Evolutionary conservation across 1,139 yeast species (phyloP).

Genomic region (Debaryomyces singareniensis): DNA sequence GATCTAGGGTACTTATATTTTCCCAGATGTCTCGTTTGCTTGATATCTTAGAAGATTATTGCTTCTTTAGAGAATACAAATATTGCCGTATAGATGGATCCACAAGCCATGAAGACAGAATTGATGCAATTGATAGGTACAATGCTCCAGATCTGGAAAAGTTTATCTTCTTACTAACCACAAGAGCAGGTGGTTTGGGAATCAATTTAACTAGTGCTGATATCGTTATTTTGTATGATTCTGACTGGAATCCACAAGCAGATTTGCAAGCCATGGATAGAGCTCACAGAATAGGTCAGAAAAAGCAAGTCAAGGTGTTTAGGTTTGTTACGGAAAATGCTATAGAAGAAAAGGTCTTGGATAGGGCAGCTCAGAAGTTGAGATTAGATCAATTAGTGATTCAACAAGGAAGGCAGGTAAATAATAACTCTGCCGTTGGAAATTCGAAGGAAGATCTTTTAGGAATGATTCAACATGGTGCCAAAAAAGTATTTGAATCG

Average conservation of each 20-base stretch:
- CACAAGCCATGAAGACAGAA: slow-evolving; percentile 90
- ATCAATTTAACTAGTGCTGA: slow-evolving; percentile 92
- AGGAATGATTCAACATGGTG: slow-evolving; percentile 97
- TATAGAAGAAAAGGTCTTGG: slow-evolving; percentile 91
- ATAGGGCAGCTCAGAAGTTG: slow-evolving; percentile 91
- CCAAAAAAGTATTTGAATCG: slow-evolving; percentile 72
- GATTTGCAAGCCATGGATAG: slow-evolving; percentile 99
- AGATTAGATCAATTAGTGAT: slow-evolving; percentile 91
- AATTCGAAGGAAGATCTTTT: slow-evolving; percentile 77
- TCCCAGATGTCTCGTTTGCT: slow-evolving; percentile 92
- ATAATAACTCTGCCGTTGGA: slow-evolving; percentile 28
- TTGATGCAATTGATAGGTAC: slow-evolving; percentile 86
- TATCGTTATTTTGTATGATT: slow-evolving; percentile 81
- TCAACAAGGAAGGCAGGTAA: slow-evolving; percentile 76
- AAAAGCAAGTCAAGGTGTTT: slow-evolving; percentile 88
- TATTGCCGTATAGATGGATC: slow-evolving; percentile 95
- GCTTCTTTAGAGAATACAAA: slow-evolving; percentile 72
- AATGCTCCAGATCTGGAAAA: slow-evolving; percentile 78
- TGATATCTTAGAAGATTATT: slow-evolving; percentile 91
- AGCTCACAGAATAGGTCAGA: slow-evolving; percentile 97
- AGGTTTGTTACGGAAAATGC: slow-evolving; percentile 94
- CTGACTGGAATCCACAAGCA: slow-evolving; percentile 99
- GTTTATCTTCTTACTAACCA: slow-evolving; percentile 80
- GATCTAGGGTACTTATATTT: slow-evolving; percentile 86
- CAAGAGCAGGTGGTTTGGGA: slow-evolving; percentile 99